These are phyloP conservation scores for Lentithecium fluviatile DNA, from an alignment of 495 filamentous ascomycete genomes.

Conservation along the genomic window DNA sequence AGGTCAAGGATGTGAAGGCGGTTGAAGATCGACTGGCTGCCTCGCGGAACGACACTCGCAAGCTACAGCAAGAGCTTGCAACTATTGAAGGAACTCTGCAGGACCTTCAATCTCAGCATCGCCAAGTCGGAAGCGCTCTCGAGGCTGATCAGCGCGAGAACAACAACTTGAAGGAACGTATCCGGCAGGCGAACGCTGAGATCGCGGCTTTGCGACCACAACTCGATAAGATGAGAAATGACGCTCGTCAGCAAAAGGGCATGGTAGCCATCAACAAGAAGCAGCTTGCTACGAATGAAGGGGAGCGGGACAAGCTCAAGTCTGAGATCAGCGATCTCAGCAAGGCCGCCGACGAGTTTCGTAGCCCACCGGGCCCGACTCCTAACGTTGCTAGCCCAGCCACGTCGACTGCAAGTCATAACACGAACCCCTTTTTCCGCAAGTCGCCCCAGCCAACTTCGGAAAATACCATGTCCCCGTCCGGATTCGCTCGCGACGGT, in stretches of 20 bases:
- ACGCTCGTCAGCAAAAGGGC: constrained; percentile 91
- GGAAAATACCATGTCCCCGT: constrained; percentile 59
- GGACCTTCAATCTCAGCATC: constrained; percentile 82
- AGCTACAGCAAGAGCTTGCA: constrained; percentile 75
- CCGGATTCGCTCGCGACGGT: constrained; percentile 50
- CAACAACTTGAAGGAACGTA: constrained; percentile 77
- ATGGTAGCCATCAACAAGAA: constrained; percentile 97
- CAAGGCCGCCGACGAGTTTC: constrained; percentile 38
- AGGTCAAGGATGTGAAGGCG: constrained; percentile 78
- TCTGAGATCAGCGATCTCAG: constrained; percentile 67
- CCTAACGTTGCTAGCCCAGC: constrained; percentile 63
- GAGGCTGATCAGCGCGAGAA: constrained; percentile 90
- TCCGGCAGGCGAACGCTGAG: constrained; percentile 75
- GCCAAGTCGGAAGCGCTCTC: constrained; percentile 68
- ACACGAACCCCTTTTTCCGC: constrained; percentile 87
- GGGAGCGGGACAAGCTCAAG: constrained; percentile 80
- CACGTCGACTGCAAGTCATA: constrained; percentile 70
- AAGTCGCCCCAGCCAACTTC: constrained; percentile 63
- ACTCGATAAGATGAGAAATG: constrained; percentile 83
- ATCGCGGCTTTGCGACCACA: constrained; percentile 79
- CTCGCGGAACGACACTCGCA: constrained; percentile 76
- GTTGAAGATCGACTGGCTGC: constrained; percentile 77
- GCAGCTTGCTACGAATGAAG: constrained; percentile 84
- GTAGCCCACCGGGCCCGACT: constrained; percentile 39
- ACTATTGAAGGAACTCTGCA: constrained; percentile 77